A percentile compares a stretch with the other conserved stretches of the same genome.
phyloP scores from a whole-genome alignment of 306 rosid species.

The Dicorynia guianensis region DNA sequence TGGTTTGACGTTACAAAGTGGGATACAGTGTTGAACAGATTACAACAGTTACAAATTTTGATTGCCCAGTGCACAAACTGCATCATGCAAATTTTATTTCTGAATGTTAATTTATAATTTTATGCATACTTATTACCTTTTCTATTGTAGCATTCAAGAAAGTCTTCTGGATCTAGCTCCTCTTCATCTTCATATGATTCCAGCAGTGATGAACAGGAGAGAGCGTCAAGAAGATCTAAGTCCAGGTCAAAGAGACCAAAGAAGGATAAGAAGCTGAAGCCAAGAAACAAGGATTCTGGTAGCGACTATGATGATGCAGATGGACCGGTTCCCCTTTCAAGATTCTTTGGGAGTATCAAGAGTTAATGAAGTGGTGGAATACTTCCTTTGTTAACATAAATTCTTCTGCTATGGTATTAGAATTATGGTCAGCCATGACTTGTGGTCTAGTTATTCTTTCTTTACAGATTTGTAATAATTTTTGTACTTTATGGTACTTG shows the following conservation, averaged over 20 bases:
- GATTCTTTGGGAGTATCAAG: constrained; percentile 80
- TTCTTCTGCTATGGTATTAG: constrained; percentile 45
- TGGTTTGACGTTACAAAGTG: too few species aligned
- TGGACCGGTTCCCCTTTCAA: constrained; percentile 93
- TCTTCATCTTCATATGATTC: constrained; percentile 70
- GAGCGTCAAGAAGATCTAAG: constrained; percentile 77
- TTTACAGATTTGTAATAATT: constrained; percentile 46
- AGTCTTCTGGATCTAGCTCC: constrained; percentile 77
- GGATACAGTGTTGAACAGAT: too few species aligned
- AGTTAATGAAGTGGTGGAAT: constrained; percentile 47
- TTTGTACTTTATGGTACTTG: constrained; percentile 42
- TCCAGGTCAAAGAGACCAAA: constrained; percentile 82
- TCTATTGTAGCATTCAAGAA: constrained; percentile 77
- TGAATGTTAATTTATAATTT: constrained; percentile 6
- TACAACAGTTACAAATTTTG: too few species aligned
- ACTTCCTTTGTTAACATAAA: constrained; percentile 51
- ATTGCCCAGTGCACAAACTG: too few species aligned
- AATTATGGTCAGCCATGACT: constrained; percentile 37
- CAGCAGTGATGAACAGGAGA: constrained; percentile 77
- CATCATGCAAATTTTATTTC: neutral
- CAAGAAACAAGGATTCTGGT: constrained; percentile 67
- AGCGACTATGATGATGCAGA: constrained; percentile 56
- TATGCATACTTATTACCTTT: constrained; percentile 28
- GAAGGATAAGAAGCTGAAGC: constrained; percentile 84
- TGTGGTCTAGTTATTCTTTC: constrained; percentile 42